These are phyloP conservation scores for Coemansia asiatica DNA, from an alignment of 192 early-diverging fungal species.

Conservation along the genomic window DNA sequence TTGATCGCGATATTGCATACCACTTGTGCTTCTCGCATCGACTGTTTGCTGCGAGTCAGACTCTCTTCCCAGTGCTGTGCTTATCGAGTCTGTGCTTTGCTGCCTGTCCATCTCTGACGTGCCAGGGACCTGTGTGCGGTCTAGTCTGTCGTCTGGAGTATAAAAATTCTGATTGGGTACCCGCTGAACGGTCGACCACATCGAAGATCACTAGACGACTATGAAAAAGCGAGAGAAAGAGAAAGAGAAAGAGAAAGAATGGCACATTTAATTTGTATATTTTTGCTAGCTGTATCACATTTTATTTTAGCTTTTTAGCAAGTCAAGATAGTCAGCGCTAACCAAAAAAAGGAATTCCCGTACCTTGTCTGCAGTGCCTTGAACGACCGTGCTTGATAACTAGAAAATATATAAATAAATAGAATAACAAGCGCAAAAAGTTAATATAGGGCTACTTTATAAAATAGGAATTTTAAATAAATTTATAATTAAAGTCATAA, in stretches of 20 bases:
- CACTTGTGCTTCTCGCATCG: not conserved
- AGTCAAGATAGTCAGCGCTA: not conserved
- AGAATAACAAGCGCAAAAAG: no score
- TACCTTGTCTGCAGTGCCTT: no score
- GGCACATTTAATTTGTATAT: not conserved
- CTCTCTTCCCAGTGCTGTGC: not conserved
- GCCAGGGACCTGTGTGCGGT: conserved; percentile 24
- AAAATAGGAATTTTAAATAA: no score
- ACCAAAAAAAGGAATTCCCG: not conserved
- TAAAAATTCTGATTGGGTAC: conserved; percentile 28
- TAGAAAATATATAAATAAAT: not conserved
- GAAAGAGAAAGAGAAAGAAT: not conserved
- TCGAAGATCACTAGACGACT: conserved; percentile 2
- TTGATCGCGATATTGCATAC: conserved; percentile 1
- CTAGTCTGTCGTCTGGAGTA: conserved; percentile 16
- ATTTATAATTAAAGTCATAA: conserved; percentile 2
- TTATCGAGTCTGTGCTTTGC: conserved; percentile 1
- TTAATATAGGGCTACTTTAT: no score
- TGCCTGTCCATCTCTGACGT: conserved; percentile 16
- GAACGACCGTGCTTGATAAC: no score
- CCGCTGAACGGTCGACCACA: conserved; percentile 47
- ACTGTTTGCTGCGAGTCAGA: conserved; percentile 6
- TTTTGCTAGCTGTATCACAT: no score
- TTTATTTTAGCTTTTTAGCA: no score
- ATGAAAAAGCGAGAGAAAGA: not conserved